Evolutionary conservation across 1,284 basidiomycete genomes (phyloP), one percentile per base, ranked within the genome.

Genomic region (Mycosarcoma mackinlayi): DNA sequence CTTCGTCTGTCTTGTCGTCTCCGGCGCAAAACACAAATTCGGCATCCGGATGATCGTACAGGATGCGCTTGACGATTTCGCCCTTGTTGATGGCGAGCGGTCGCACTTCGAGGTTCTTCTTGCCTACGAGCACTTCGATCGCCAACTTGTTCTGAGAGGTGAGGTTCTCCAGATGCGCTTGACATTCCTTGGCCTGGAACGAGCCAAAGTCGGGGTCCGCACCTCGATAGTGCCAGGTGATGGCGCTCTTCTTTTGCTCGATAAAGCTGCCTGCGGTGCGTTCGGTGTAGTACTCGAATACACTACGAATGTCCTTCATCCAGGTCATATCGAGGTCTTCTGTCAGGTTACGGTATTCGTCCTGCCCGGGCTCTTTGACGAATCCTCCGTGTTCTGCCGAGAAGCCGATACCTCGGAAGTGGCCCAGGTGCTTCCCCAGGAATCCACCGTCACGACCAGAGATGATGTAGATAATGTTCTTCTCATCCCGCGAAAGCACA

Each of bases 41-140:
- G 44, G 92, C 90, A 70, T 96, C 93, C 2, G 93, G 90, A 85
- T 97, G 90, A 81, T 90, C 86, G 87, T 94, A 97, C 61, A 97
- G 83, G 57, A 98, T 89, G 42, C 94, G 87, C 86, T 94, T 93
- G 75, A 97, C 94, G 78, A 98, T 98, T 86, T 98, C 95, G 58
- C 95, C 95, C 88, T 98, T 97, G 87, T 97, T 98, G 76, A 97
- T 89, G 0, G 93, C 94, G 54, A 92, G 87, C 33, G 94, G 95
- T 58, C 95, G 89, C 23, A 97, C 94, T 85, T 98, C 95, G 50
- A 98, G 87, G 84, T 97, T 98, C 89, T 97, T 98, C 87, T 98
- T 98, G 31, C 95, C 95, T 19, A 85, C 83, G 23, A 85, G 69
- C 38, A 78, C 83, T 59, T 84, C 81, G 54, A 84, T 81, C 9